Evolutionary conservation across 768 basidiomycete genomes (phyloP), one percentile per base, ranked within the genome.

Genomic region (Hemileccinum impolitum): DNA sequence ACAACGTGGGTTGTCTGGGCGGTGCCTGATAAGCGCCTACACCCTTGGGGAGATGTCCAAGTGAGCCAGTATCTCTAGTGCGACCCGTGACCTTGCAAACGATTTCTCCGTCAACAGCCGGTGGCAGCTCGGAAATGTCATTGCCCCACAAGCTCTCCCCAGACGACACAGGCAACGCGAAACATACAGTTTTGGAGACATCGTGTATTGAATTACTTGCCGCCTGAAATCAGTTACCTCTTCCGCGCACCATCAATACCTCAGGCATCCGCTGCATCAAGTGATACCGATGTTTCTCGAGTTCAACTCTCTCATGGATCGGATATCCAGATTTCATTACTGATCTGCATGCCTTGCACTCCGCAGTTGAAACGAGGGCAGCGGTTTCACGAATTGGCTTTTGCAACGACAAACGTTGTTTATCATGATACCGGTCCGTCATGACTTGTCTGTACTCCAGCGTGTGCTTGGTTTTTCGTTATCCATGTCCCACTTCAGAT

Each of bases 171-270:
- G 30, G 36, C 41, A 18, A 45, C 38, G 17, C 63, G 36, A 17
- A 39, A 30, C 14, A 17, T 38, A n/a, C 19, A 56, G 4, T 60
- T 53, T 34, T 66, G 68, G 66, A 60, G 50, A 43, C 56, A 38
- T 40, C 48, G 43, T 26, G 10, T 66, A 38, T 12, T 46, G 15
- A 3, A 44, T 39, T 37, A 36, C 13, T 17, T 62, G 13, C 68
- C 66, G 0, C 66, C 39, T 5, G 66, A 67, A 45, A 55, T 67
- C 46, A 45, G 40, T 3, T 64, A 68, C 45, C 48, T 69, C 38
- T 68, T 69, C 48, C 45, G 28, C n/a, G 50, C 2, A 6, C 63
- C 65, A 6, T 39, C 9, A 30, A 30, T 52, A 18, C 43, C 57
- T 10, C 40, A 51, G 11, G 14, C 19, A 23, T 26, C 44, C 14